Base-by-base conservation (phyloP, 2,329 filamentous ascomycete species). In the Ophiostoma australiae region DNA sequence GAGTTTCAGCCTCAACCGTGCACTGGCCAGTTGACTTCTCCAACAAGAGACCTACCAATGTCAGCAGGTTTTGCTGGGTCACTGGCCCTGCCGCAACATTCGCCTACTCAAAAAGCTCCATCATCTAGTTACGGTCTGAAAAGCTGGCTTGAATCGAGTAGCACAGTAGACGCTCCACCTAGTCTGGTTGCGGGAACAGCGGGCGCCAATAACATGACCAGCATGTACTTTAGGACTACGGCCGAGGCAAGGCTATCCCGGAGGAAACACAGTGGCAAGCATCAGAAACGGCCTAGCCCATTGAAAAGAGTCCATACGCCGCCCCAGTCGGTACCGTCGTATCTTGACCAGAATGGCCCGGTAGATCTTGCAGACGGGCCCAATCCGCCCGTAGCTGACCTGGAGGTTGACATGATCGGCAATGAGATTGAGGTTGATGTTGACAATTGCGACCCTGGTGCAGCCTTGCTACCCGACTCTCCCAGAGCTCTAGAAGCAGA, bases 51-150 rank as follows among this genome's bases (percentile, higher is more conserved):
- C 58, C 27, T 63, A 11, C 27, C 63, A 4, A 11, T 27, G 8
- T 27, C 35, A 8, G 27, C 27, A 31, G 27, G 27, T 31, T 31
- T 31, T 31, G 31, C 15, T 31, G 58, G 17, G 58, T 35, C 31
- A 13, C 17, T n/a, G 15, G 13, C 31, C 27, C 15, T 65, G 31
- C 15, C 15, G 4, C 63, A 20, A 3, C 35, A 66, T 39, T 7
- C n/a, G 3, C 63, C 63, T 1, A 15, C 6, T 17, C 70, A 71
- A 37, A 41, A 55, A 65, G 67, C 70, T 35, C 68, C 69, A 3
- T 73, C 71, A 31, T 72, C 73, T 1, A 67, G 69, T 37, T 72
- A 73, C 58, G 73, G 73, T 48, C 33, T 74, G 68, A 68, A 55
- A 15, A 44, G 69, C n/a, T 74, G 73, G 73, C 44, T 73, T 39